Percentiles rank a stretch among this genome's conserved stretches.
Conservation (phyloP, 2,329 filamentous ascomycete genomes). For the Colletotrichum limetticola region DNA sequence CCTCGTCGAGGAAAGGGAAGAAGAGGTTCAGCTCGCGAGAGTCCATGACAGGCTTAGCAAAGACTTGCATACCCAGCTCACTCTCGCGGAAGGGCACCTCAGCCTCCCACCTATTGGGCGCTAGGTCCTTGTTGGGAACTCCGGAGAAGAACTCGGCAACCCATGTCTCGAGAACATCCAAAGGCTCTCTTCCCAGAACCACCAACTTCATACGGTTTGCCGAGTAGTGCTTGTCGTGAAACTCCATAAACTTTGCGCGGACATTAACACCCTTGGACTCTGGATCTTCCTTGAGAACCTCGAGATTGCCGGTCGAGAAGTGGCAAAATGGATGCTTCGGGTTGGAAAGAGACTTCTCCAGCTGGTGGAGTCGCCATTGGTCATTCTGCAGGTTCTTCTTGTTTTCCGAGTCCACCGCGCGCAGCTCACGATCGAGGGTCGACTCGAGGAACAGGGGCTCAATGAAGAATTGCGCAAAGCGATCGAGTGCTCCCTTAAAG, state of each 20-base stretch:
- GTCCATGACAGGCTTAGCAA: constrained; percentile 93
- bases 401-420: constrained; percentile 93
- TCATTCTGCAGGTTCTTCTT: constrained; percentile 97
- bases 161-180: constrained; percentile 88
- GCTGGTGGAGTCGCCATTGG: constrained; percentile 85
- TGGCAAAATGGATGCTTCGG: constrained; percentile 89
- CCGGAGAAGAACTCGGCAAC: constrained; percentile 84
- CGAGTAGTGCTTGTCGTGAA: constrained; percentile 90
- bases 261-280: constrained; percentile 85
- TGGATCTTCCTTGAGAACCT: constrained; percentile 85
- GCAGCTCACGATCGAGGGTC: constrained; percentile 87
- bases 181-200: constrained; percentile 81
- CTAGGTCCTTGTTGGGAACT: constrained; percentile 83
- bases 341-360: constrained; percentile 90
- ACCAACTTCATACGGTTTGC: constrained; percentile 95
- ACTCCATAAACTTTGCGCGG: constrained; percentile 90
- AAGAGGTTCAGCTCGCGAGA: constrained; percentile 80
- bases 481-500: constrained; percentile 84
- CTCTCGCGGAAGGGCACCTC: constrained; percentile 61
- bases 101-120: constrained; percentile 65
- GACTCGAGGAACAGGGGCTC: constrained; percentile 86
- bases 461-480: constrained; percentile 95
- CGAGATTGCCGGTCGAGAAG: constrained; percentile 90
- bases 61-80: constrained; percentile 75
- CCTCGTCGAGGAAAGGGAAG: constrained; percentile 89